Evolutionary conservation across 2,329 filamentous ascomycete species (phyloP), one percentile per base, ranked within the genome.

Genomic region (Emergomyces pasteurianus): DNA sequence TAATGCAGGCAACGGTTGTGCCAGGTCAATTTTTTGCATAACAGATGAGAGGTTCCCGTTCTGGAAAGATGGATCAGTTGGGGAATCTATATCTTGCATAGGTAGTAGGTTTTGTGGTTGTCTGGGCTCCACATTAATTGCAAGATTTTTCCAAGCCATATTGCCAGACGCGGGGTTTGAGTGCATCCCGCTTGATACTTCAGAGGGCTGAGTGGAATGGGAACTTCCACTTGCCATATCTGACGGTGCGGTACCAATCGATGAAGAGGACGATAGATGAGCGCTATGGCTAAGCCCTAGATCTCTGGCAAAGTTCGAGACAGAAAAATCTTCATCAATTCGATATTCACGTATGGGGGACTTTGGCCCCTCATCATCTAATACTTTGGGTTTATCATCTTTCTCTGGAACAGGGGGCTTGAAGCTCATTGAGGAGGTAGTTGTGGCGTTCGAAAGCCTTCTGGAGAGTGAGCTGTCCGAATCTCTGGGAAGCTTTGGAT

Each of bases 201-300:
- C 75, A 2, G 76, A 76, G 4, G 83, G 79, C 3, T 83, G 80
- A 64, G 81, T 86, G 2, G 84, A 85, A 63, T 80, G 79, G 8
- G 86, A 86, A 67, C 86, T 88, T 0, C 81, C 75, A 62, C 82
- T 81, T 66, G 83, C 83, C 1, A 74, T 75, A n/a, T 80, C 79
- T 60, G 84, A 87, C 46, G 79, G 81, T 0, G 79, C 81, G 1
- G 86, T 89, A 52, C 80, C 80, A 21, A 81, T 84, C 0, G 87
- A 89, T 0, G 85, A 86, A 31, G 85, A 86, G 31, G 81, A 80
- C 1, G 86, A 90, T 62, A 83, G 81, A 1, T 84, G 83, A 0
- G 83, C 76, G 3, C 81, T 80, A 66, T 89, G 85, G 66, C 81
- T 79, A 0, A 76, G 64, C 31, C 73, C 74, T 12, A 76, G 63